These are phyloP conservation scores for Cubamyces sp. DNA, from an alignment of 768 basidiomycete species.

Conservation along the genomic window DNA sequence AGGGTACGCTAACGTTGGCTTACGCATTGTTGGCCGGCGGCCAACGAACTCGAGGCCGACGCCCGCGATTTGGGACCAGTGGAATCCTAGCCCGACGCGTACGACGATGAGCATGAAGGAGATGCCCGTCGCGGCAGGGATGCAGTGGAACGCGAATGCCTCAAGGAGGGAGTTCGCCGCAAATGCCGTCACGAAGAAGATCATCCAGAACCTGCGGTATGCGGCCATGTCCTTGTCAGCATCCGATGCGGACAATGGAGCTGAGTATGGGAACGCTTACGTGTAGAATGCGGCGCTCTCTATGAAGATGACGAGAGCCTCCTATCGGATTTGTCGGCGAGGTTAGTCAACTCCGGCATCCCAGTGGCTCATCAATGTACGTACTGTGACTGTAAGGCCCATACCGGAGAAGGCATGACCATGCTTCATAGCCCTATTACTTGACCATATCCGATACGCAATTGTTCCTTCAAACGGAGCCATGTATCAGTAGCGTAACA, in stretches of 20 bases:
- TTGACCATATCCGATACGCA: conserved; percentile 22
- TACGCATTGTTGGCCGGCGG: conserved; percentile 6
- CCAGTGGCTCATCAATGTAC: neutral
- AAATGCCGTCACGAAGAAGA: conserved; percentile 19
- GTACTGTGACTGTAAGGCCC: conserved; percentile 5
- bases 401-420: conserved; percentile 3
- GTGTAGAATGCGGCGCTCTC: conserved; percentile 22
- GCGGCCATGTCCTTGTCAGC: neutral
- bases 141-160: conserved; percentile 17
- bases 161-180: conserved; percentile 14
- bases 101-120: conserved; percentile 25
- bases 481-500: neutral
- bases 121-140: conserved; percentile 24
- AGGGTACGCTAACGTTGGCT: conserved; percentile 2
- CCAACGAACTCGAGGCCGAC: neutral
- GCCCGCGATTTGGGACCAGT: conserved; percentile 12
- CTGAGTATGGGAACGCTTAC: neutral
- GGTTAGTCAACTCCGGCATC: too few species aligned
- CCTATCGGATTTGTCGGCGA: neutral
- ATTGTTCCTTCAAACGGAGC: neutral
- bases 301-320: conserved; percentile 21
- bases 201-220: conserved; percentile 15
- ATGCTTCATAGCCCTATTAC: conserved; percentile 17
- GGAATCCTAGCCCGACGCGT: conserved; percentile 23
- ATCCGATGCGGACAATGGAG: neutral